Percentiles rank a stretch among this genome's conserved stretches.
Conservation (phyloP, 192 early-diverging fungal species). For the Phlyctochytrium bullatum region DNA sequence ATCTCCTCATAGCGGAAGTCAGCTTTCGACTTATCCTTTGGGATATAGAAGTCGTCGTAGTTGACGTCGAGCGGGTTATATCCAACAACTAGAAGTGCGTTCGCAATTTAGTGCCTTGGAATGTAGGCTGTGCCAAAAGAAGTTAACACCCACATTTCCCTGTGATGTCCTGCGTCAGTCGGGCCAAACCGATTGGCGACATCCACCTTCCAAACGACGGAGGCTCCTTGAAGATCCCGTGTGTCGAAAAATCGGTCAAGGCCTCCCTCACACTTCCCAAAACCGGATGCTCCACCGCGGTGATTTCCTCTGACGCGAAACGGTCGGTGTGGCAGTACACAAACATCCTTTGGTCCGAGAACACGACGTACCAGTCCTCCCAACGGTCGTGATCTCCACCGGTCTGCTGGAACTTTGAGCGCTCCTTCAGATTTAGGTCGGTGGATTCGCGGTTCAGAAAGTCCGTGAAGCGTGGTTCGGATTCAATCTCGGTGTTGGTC, state of each 20-base stretch:
- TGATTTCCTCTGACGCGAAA: slow-evolving; percentile 24
- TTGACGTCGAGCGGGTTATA: background rate
- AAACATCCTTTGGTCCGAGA: slow-evolving; percentile 21
- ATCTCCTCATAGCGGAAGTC: background rate
- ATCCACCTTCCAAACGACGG: background rate
- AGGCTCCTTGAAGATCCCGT: slow-evolving; percentile 11
- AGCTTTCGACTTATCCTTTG: slow-evolving; percentile 1
- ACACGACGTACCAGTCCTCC: slow-evolving; percentile 24
- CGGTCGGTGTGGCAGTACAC: slow-evolving; percentile 13
- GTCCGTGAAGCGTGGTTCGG: background rate
- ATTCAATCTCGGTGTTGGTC: background rate
- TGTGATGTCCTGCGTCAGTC: background rate
- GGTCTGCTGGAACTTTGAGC: background rate
- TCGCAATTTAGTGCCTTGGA: background rate
- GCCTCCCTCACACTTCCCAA: slow-evolving; percentile 13
- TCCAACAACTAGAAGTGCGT: background rate
- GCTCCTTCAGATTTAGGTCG: background rate
- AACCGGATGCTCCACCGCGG: slow-evolving; percentile 15
- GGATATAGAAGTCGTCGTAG: background rate
- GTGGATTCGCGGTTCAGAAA: background rate
- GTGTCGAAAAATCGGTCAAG: slow-evolving; percentile 7
- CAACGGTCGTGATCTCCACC: background rate
- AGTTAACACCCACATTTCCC: background rate
- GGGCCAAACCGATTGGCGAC: background rate
- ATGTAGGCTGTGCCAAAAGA: background rate